phyloP scores from a whole-genome alignment of 257 asterid genomes.

The Solanum sitiens region DNA sequence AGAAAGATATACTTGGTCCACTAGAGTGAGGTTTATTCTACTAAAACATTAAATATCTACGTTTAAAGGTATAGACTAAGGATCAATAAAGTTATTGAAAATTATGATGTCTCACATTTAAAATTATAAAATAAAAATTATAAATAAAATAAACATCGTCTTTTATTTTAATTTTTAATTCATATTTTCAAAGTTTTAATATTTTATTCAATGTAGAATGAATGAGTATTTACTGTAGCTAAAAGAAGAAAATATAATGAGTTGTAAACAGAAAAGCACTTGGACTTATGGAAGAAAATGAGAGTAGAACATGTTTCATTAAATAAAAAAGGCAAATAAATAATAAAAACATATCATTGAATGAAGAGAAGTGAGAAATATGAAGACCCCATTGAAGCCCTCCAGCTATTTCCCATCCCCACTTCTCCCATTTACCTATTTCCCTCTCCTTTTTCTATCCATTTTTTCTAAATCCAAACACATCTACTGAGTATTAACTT shows the following conservation, averaged over 20 bases:
- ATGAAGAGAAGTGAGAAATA: background rate
- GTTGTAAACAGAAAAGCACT: constrained; percentile 1
- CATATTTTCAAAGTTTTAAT: no score
- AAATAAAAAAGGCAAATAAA: background rate
- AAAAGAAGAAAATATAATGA: background rate
- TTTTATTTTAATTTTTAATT: no score
- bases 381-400: constrained; percentile 1
- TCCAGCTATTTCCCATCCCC: constrained; percentile 1
- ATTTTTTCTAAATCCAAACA: background rate
- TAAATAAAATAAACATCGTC: no score
- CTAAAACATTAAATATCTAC: background rate
- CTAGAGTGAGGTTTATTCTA: background rate
- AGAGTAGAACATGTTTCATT: background rate
- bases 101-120: no score
- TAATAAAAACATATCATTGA: background rate
- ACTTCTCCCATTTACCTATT: background rate
- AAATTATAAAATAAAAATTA: no score
- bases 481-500: background rate
- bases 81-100: no score
- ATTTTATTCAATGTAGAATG: no score
- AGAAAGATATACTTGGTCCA: background rate
- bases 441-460: background rate
- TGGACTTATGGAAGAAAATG: background rate
- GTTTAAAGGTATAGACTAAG: no score
- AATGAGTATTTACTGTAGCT: background rate